Base-by-base conservation (phyloP, 2,329 filamentous ascomycete species). In the Ascochyta clinopodiicola region DNA sequence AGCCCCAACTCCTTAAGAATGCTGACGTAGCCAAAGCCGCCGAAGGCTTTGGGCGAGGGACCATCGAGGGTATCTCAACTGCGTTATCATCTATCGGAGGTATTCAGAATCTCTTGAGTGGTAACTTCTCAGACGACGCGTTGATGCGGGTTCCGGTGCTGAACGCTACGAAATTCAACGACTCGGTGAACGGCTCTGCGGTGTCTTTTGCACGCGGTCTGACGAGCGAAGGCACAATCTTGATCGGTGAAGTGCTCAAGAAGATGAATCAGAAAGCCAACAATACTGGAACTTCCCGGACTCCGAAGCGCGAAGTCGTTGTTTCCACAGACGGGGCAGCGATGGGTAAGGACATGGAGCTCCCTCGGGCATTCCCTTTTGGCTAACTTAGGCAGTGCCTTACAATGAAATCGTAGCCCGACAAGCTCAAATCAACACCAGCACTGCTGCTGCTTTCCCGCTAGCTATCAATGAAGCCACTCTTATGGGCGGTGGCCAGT, bases 11-110 rank as follows among this genome's bases (percentile, higher is more conserved):
- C 1, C 46, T 63, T 3, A 54, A 50, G 15, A 44, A 48, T 27
- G 22, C 64, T 1, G 51, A 67, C 4, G 13, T 54, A 1, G 59
- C 68, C 1, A 68, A 68, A 24, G 65, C 58, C 13, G 65, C 65
- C 2, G 69, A 72, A 45, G 69, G 69, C 6, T 60, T 69, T 12
- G 69, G 63, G 8, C 59, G 69, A 42, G 69, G 69, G 7, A 45
- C 64, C 0, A 59, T 70, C 9, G 69, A 72, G 51, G 69, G 69
- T 3, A 35, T 62, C 17, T 36, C 70, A 8, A 63, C 57, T 38
- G 69, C 66, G 1, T 45, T 71, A 7, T 67, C 66, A 0, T 62
- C 61, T 25, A 61, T 63, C n/a, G 69, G 69, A 13, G 69, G 69
- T 1, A 32, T 71, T 6, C 48, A 68, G 24, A 71, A 70, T 34